Evolutionary conservation across 2,329 filamentous ascomycete species (phyloP).

Genomic region (Coleophoma crateriformis): DNA sequence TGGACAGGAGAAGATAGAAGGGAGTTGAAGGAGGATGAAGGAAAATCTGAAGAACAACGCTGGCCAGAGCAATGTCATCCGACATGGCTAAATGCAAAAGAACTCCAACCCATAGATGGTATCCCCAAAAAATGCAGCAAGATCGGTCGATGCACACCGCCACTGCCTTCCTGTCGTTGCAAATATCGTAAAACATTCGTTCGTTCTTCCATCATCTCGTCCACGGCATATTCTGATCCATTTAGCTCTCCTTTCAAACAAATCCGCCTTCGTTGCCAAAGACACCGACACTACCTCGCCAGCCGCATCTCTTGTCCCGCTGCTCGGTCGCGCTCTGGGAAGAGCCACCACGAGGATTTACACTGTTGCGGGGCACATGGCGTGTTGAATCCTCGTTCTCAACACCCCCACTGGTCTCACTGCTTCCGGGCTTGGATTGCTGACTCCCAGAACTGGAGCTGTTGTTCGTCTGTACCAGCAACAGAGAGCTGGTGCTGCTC

Average conservation of each 20-base stretch:
- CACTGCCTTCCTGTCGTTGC: no score
- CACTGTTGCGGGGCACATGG: neutral
- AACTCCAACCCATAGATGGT: no score
- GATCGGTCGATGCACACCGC: no score
- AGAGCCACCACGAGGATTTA: constrained; percentile 1
- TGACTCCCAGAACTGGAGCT: constrained; percentile 17
- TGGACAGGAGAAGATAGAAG: no score
- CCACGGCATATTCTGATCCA: no score
- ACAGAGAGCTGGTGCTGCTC: constrained; percentile 54
- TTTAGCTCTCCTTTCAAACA: constrained; percentile 31
- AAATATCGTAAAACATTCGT: no score
- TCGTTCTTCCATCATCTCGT: no score
- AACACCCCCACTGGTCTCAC: constrained; percentile 13
- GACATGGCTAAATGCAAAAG: no score
- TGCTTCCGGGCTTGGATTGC: constrained; percentile 11
- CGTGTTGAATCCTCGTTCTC: neutral
- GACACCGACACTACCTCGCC: constrained; percentile 51
- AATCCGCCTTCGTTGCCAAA: constrained; percentile 49
- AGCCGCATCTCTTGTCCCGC: constrained; percentile 40
- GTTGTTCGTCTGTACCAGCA: constrained; percentile 53
- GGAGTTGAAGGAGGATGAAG: no score
- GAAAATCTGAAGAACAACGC: no score
- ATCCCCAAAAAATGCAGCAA: no score
- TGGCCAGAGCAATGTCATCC: no score
- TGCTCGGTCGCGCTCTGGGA: neutral